Conservation (phyloP, 306 rosid species). For the Prunus mume region DNA sequence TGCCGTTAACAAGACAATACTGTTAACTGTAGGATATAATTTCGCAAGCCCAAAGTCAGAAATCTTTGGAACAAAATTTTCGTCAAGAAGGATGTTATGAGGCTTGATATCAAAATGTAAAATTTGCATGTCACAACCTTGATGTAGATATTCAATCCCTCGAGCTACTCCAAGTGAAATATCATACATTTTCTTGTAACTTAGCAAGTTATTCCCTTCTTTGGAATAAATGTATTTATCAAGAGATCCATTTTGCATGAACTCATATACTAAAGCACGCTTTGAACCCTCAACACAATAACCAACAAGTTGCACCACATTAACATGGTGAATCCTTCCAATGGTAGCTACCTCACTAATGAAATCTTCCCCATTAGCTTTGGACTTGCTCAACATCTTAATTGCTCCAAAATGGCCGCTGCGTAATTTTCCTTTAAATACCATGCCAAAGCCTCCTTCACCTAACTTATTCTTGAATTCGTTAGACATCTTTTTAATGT, state of each 20-base stretch:
- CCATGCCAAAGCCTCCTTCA: not conserved
- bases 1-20: not conserved
- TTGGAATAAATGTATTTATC: not conserved
- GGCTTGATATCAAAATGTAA: conserved; percentile 11
- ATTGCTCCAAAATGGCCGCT: not conserved
- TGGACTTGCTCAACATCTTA: not conserved
- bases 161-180: not conserved
- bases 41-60: conserved; percentile 6
- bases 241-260: not conserved
- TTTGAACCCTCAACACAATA: not conserved
- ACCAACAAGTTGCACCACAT: conserved; percentile 9
- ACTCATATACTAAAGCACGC: not conserved
- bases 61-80: not conserved
- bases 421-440: not conserved
- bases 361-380: not conserved
- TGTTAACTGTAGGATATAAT: not conserved
- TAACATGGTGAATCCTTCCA: conserved; percentile 1
- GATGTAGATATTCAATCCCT: conserved; percentile 5
- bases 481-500: not conserved
- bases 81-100: not conserved
- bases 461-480: not conserved
- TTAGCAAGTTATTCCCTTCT: not conserved
- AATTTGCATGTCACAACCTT: conserved; percentile 9
- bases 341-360: not conserved
- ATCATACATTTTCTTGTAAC: not conserved